Evolutionary conservation across 2,329 filamentous ascomycete genomes (phyloP).

Genomic region (Pyrenochaeta sp.): DNA sequence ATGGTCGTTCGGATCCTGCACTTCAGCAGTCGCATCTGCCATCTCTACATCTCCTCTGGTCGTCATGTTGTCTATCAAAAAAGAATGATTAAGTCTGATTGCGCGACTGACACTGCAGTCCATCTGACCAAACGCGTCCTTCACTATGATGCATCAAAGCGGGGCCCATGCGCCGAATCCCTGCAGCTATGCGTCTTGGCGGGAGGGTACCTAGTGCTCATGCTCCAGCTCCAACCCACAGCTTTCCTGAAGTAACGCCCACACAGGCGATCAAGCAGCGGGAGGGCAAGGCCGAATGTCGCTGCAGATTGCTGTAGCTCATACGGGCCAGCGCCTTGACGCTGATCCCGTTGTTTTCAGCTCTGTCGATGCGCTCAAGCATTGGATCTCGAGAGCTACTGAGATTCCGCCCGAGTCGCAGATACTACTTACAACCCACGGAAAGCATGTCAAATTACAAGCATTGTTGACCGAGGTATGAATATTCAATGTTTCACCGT

Average conservation of each 20-base stretch:
- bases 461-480: slow-evolving; percentile 80
- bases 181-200: slow-evolving; percentile 38
- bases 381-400: slow-evolving; percentile 79
- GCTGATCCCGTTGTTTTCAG: slow-evolving; percentile 79
- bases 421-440: slow-evolving; percentile 84
- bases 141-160: slow-evolving; percentile 26
- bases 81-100: slow-evolving; percentile 2
- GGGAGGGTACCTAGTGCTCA: slow-evolving; percentile 30
- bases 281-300: slow-evolving; percentile 70
- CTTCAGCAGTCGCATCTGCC: slow-evolving; percentile 21
- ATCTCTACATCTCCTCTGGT: slow-evolving; percentile 29
- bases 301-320: slow-evolving; percentile 89
- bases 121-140: slow-evolving; percentile 27
- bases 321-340: slow-evolving; percentile 86
- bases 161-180: slow-evolving; percentile 38
- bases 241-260: slow-evolving; percentile 24
- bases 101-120: slow-evolving; percentile 21
- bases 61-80: slow-evolving; percentile 30
- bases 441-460: slow-evolving; percentile 83
- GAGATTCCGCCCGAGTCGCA: slow-evolving; percentile 80
- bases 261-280: slow-evolving; percentile 27
- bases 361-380: slow-evolving; percentile 83
- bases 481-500: neutral
- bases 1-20: slow-evolving; percentile 25
- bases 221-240: slow-evolving; percentile 16